A percentile compares a stretch with the other conserved stretches of the same genome.
Conservation (phyloP, 306 rosid genomes). For the Trichosanthes cucumerina region DNA sequence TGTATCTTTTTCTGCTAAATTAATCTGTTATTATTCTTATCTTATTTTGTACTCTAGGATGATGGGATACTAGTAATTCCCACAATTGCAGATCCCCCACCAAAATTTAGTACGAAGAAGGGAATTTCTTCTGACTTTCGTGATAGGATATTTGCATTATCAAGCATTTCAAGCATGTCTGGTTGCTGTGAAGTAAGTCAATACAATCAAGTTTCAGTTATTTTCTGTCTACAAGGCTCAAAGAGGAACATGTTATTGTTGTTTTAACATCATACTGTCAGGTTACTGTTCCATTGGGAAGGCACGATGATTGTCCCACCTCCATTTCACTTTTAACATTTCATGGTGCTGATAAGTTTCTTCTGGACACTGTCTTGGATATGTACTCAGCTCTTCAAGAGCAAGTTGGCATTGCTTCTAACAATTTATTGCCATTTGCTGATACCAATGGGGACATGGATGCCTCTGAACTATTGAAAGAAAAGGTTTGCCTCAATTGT, state of each 20-base stretch:
- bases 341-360: constrained; percentile 81
- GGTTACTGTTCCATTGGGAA: constrained; percentile 74
- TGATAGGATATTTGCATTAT: constrained; percentile 24
- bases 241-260: neutral
- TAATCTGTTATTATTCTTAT: neutral
- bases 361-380: constrained; percentile 74
- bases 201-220: constrained; percentile 13
- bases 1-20: neutral
- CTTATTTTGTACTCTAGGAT: constrained; percentile 17
- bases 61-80: constrained; percentile 37
- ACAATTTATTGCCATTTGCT: constrained; percentile 26
- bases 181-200: constrained; percentile 60
- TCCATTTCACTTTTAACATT: constrained; percentile 60
- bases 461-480: constrained; percentile 69
- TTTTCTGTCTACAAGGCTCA: constrained; percentile 11
- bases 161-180: constrained; percentile 38
- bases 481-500: constrained; percentile 44
- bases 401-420: constrained; percentile 35
- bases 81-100: constrained; percentile 34
- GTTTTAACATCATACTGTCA: constrained; percentile 19
- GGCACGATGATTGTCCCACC: constrained; percentile 39
- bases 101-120: constrained; percentile 20
- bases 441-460: constrained; percentile 54
- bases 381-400: constrained; percentile 50
- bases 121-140: constrained; percentile 20